Conservation (phyloP, 768 basidiomycete species). For the Lactifluus volemus region DNA sequence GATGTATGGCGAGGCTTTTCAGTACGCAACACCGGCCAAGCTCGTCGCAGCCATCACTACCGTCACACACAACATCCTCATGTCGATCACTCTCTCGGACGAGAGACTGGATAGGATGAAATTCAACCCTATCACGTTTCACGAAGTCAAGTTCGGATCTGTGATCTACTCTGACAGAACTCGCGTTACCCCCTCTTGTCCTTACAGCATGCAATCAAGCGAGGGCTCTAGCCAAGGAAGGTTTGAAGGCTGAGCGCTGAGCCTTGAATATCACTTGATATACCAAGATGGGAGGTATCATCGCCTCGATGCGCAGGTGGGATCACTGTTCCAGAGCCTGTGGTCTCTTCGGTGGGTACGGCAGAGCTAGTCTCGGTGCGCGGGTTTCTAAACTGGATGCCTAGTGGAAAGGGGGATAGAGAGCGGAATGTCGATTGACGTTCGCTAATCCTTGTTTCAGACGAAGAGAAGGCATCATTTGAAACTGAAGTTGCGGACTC, state of each 20-base stretch:
- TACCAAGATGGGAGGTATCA: background rate
- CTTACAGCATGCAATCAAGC: conserved; percentile 52
- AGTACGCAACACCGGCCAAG: conserved; percentile 45
- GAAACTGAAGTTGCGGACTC: conserved; percentile 27
- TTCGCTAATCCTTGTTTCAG: conserved; percentile 28
- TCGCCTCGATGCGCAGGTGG: conserved; percentile 9
- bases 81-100: conserved; percentile 60
- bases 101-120: conserved; percentile 60
- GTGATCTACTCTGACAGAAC: conserved; percentile 42
- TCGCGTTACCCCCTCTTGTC: conserved; percentile 34
- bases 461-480: conserved; percentile 41
- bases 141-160: conserved; percentile 58
- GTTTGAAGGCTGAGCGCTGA: conserved; percentile 40
- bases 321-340: conserved; percentile 19
- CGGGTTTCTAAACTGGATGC: conserved; percentile 23
- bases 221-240: conserved; percentile 29
- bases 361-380: conserved; percentile 26
- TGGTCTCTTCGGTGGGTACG: conserved; percentile 32
- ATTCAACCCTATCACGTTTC: conserved; percentile 54
- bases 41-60: conserved; percentile 58
- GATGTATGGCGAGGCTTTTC: conserved; percentile 79
- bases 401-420: conserved; percentile 25
- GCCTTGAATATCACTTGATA: conserved; percentile 9
- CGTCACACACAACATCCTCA: conserved; percentile 62
- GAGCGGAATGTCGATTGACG: conserved; percentile 32